A percentile compares a stretch with the other conserved stretches of the same genome.
Evolutionary conservation across 1,284 basidiomycete species (phyloP).

Genomic region (Moesziomyces sp.): DNA sequence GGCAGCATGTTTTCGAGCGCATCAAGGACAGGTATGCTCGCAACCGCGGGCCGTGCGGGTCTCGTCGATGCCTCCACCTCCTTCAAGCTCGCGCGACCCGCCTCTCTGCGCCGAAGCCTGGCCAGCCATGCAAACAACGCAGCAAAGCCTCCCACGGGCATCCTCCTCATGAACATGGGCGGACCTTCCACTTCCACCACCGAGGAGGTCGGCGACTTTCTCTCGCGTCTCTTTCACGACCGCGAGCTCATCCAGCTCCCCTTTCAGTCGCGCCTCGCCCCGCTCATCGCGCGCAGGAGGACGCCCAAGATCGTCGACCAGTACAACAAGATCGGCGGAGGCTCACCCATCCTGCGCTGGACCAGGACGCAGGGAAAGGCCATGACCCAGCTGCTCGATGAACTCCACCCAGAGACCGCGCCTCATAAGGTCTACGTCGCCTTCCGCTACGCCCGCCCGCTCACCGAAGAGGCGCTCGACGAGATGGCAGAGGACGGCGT

Average conservation of each 20-base stretch:
- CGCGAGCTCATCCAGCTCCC: constrained; percentile 92
- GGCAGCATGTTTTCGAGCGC: constrained; percentile 24
- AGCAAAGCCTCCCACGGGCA: constrained; percentile 72
- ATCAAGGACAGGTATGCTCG: constrained; percentile 22
- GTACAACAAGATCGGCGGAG: constrained; percentile 93
- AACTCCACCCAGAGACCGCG: constrained; percentile 88
- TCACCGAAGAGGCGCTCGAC: constrained; percentile 83
- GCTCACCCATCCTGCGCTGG: constrained; percentile 95
- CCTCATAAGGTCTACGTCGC: constrained; percentile 92
- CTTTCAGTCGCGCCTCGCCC: constrained; percentile 86
- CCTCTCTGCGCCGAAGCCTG: constrained; percentile 20
- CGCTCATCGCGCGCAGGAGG: constrained; percentile 87
- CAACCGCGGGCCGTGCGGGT: constrained; percentile 16
- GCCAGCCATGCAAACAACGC: constrained; percentile 26
- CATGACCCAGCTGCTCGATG: constrained; percentile 91
- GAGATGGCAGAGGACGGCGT: constrained; percentile 93
- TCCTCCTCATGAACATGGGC: constrained; percentile 99
- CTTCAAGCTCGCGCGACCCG: constrained; percentile 9
- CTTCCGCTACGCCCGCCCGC: constrained; percentile 78
- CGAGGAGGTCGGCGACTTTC: constrained; percentile 74
- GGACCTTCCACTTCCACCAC: constrained; percentile 79
- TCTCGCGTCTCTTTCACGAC: constrained; percentile 93
- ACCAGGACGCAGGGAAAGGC: constrained; percentile 87
- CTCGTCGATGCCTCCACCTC: constrained; percentile 4
- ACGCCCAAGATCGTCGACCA: constrained; percentile 94